Evolutionary conservation across 2,329 filamentous ascomycete species (phyloP).

Genomic region (Nothomitra cinnamomea): DNA sequence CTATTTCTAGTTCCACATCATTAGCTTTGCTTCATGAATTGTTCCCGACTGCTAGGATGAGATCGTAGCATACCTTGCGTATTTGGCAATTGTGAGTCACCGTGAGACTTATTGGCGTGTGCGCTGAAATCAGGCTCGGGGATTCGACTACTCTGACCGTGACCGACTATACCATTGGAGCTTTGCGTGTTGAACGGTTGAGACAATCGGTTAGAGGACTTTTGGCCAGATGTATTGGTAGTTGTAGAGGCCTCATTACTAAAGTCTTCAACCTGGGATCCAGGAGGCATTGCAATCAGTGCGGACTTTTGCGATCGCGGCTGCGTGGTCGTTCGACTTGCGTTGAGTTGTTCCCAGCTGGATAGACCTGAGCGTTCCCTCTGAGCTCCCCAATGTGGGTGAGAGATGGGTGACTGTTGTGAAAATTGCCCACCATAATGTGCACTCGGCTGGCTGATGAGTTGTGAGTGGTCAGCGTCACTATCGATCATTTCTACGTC

Average conservation of each 20-base stretch:
- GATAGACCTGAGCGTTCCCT: not conserved
- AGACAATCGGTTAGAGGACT: constrained; percentile 45
- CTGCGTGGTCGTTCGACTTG: constrained; percentile 5
- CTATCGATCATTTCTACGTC: constrained; percentile 22
- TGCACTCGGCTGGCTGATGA: not conserved
- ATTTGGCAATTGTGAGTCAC: constrained; percentile 44
- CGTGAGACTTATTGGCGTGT: constrained; percentile 31
- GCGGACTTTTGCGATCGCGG: constrained; percentile 30
- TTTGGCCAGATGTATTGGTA: constrained; percentile 61
- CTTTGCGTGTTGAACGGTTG: constrained; percentile 54
- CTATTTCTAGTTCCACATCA: constrained; percentile 10
- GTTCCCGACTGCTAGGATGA: not conserved
- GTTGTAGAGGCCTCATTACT: constrained; percentile 85
- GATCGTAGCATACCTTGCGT: constrained; percentile 36
- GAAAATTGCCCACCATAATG: not conserved
- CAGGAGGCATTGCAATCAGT: constrained; percentile 39
- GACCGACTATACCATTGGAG: constrained; percentile 39
- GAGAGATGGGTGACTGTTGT: not conserved
- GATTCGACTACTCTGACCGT: constrained; percentile 24
- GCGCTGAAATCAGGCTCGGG: constrained; percentile 37
- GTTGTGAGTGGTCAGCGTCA: not conserved
- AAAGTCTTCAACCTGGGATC: constrained; percentile 42
- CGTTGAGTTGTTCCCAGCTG: not conserved
- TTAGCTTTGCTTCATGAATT: too few relatives aligned
- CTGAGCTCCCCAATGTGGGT: not conserved